Evolutionary conservation across 2,329 filamentous ascomycete genomes (phyloP).

Genomic region (Diaporthe sp.): DNA sequence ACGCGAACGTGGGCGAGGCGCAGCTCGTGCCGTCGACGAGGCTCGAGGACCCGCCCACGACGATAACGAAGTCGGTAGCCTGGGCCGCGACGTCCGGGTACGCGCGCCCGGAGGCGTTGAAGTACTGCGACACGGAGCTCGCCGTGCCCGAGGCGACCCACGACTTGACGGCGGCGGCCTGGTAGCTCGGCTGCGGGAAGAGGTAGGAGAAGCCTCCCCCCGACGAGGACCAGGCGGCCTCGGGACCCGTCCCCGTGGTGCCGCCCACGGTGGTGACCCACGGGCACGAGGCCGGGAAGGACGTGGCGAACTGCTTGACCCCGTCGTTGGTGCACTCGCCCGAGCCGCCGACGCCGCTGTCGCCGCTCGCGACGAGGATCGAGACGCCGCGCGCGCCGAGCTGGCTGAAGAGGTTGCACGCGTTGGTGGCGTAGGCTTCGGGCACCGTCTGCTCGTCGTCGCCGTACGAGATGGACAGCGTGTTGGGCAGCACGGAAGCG

Average conservation of each 20-base stretch:
- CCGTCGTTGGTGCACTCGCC: constrained; percentile 45
- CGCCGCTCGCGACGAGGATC: constrained; percentile 75
- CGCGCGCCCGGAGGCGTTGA: constrained; percentile 49
- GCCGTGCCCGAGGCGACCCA: constrained; percentile 36
- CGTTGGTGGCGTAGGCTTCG: constrained; percentile 65
- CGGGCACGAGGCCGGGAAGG: constrained; percentile 61
- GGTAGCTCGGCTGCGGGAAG: constrained; percentile 59
- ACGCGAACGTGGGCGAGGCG: constrained; percentile 65
- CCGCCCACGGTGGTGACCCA: constrained; percentile 75
- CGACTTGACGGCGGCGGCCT: constrained; percentile 52
- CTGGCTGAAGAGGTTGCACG: constrained; percentile 72
- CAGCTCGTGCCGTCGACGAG: constrained; percentile 52
- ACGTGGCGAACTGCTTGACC: constrained; percentile 58
- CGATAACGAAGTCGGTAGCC: constrained; percentile 47
- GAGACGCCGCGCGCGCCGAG: constrained; percentile 77
- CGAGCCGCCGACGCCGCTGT: constrained; percentile 56
- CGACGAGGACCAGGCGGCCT: constrained; percentile 66
- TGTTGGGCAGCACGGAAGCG: constrained; percentile 69
- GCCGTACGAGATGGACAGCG: constrained; percentile 79
- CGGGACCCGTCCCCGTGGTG: constrained; percentile 65
- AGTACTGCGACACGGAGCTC: constrained; percentile 49
- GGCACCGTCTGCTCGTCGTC: constrained; percentile 73
- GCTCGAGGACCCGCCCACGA: constrained; percentile 7
- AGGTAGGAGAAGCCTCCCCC: constrained; percentile 66
- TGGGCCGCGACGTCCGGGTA: constrained; percentile 53